A percentile compares a stretch with the other conserved stretches of the same genome.
Evolutionary conservation across 305 asterid species (phyloP).

Genomic region (Fraxinus velutina): DNA sequence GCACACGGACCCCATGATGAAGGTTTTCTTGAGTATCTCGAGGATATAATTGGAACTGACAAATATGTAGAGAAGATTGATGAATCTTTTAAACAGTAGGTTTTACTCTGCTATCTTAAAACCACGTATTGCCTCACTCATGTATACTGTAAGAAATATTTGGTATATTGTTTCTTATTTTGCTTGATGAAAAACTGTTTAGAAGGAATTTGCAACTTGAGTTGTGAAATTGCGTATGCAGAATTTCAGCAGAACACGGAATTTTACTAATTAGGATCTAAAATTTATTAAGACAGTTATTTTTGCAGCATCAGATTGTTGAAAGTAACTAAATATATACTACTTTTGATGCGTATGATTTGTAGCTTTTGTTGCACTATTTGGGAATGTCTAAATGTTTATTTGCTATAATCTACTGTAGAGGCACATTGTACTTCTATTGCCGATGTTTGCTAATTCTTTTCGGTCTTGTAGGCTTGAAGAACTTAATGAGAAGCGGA

Average conservation of each 20-base stretch:
- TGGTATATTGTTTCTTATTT: background rate
- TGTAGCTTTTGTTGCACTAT: background rate
- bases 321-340: background rate
- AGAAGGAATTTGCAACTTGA: conserved; percentile 13
- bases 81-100: conserved; percentile 82
- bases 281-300: background rate
- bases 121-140: background rate
- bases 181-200: background rate
- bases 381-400: background rate
- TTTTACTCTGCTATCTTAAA: conserved; percentile 16
- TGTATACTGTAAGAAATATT: background rate
- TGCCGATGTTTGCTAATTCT: conserved; percentile 4
- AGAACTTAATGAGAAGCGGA: conserved; percentile 73
- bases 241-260: background rate
- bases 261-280: background rate
- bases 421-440: background rate
- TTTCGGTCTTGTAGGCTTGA: conserved; percentile 53
- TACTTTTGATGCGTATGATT: background rate
- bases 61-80: conserved; percentile 92
- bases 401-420: background rate
- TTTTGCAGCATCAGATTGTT: background rate
- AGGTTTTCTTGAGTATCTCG: conserved; percentile 95
- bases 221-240: background rate
- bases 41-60: conserved; percentile 94
- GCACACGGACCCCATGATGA: conserved; percentile 99